Base-by-base conservation (phyloP, 768 basidiomycete genomes). In the Podaxis mareebaensis region DNA sequence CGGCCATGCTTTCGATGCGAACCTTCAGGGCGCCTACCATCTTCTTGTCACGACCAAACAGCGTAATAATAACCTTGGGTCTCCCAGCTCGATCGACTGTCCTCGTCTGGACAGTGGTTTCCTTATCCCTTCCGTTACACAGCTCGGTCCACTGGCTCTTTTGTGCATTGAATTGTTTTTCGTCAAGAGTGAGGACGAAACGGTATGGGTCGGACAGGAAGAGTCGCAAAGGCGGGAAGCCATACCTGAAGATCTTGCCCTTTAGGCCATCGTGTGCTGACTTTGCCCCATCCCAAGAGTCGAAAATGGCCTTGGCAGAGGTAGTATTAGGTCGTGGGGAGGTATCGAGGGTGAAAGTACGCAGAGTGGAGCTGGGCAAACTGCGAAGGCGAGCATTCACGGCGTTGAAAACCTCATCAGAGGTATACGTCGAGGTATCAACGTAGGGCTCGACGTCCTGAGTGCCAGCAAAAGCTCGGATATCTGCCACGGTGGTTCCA, bases 11-110 rank as follows among this genome's bases (percentile, higher is more conserved):
- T 69, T 88, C 87, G 0, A 85, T 82, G 57, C 86, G 75, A 12
- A 88, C 86, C 73, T 87, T 88, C 64, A 89, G 67, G 4, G 79
- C 76, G 1, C 87, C 87, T 1, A 82, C 78, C 1, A 78, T 79
- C 66, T 82, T 81, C 71, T 83, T 83, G 55, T 82, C 81, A 13
- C 81, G 75, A 0, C 87, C 86, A 1, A 74, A 66, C n/a, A 87
- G 75, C 3, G 73, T 77, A 44, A 88, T 77, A 15, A 74, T 71
- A 49, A 81, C 76, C 4, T 53, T 65, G 15, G 65, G 67, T 10
- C 65, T 68, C 3, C 67, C 63, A 39, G 4, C 61, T 61, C 3
- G 81, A 69, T 39, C 70, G 68, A 40, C 75, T 76, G 0, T 77
- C 75, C 15, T 74, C 64, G 58, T 53, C 13, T 67, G 63, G n/a